A percentile compares a stretch with the other conserved stretches of the same genome.
These are phyloP conservation scores for Leptodontidium sp. DNA, from an alignment of 2,329 filamentous ascomycete genomes.

Conservation along the genomic window DNA sequence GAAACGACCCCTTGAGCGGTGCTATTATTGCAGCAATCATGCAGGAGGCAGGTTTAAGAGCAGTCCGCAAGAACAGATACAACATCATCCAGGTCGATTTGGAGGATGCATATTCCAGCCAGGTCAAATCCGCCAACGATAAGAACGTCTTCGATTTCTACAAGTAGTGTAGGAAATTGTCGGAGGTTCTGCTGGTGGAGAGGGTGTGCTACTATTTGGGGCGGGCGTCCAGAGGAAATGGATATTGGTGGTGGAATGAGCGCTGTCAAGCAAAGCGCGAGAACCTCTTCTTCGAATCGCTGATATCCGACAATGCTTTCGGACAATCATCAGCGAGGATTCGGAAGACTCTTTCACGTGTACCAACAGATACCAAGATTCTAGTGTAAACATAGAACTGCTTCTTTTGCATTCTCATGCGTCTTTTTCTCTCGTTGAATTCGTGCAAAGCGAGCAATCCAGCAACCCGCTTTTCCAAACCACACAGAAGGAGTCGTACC, in stretches of 20 bases:
- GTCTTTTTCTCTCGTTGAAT: neutral
- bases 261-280: neutral
- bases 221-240: conserved; percentile 23
- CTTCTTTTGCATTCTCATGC: conserved; percentile 8
- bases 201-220: conserved; percentile 10
- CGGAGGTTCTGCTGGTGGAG: neutral
- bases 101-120: conserved; percentile 95
- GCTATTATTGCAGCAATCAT: conserved; percentile 98
- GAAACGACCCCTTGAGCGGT: conserved; percentile 94
- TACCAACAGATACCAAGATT: conserved; percentile 32
- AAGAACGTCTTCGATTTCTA: conserved; percentile 79
- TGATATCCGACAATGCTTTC: neutral
- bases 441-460: neutral
- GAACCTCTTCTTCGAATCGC: neutral
- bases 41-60: conserved; percentile 95
- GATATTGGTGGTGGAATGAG: conserved; percentile 12
- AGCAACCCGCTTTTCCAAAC: neutral
- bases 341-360: conserved; percentile 22
- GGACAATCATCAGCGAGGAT: neutral
- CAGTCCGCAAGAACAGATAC: conserved; percentile 96
- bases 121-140: conserved; percentile 74
- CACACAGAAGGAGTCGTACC: too few relatives aligned
- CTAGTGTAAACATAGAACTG: conserved; percentile 30
- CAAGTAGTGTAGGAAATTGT: conserved; percentile 61
- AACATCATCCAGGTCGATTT: conserved; percentile 98